Base-by-base conservation (phyloP, 2,329 filamentous ascomycete genomes). In the Corynespora cassiicola region DNA sequence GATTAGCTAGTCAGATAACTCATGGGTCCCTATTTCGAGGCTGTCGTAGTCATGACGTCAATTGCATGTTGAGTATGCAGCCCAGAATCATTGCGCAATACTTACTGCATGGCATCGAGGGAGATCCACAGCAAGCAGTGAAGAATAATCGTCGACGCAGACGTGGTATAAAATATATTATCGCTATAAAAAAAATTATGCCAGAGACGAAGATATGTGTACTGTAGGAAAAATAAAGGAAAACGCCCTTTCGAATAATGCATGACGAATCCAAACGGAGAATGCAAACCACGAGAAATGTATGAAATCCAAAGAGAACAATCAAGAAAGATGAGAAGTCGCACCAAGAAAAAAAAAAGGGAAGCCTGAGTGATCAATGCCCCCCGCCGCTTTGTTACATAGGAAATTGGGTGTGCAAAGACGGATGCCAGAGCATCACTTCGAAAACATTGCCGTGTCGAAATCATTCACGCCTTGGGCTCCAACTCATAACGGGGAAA, bases 141-240 rank as follows among this genome's bases (percentile, higher is more conserved):
- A 19, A 26, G 14, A 31, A 34, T 28, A 31, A 38, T 26, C 28
- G 25, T 22, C 26, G 29, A 42, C 34, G 32, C 32, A 26, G 17
- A 32, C 33, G 32, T 31, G 33, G 39, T 41, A 41, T 47, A 44
- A 36, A 36, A 43, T 34, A 40, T 39, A 44, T 25, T 30, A 33
- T 33, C 30, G 17, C 7, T 30, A 25, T 26, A 24, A 19, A 20
- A 19, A 26, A 26, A 38, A 42, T 32, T 39, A 42, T 39, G 39
- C 42, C 42, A 32, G 21, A 42, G 29, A 27, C 22, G 27, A 28
- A 27, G 19, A 42, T 34, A 16, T 33, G 27, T 24, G 30, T 31
- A 41, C 24, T 37, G 31, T 36, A 23, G 22, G 31, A 21, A 17
- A 34, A 9, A 11, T 36, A 36, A 30, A 7, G 34, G 39, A 14